phyloP scores from a whole-genome alignment of 495 filamentous ascomycete species.

The Penicillium coffeae region DNA sequence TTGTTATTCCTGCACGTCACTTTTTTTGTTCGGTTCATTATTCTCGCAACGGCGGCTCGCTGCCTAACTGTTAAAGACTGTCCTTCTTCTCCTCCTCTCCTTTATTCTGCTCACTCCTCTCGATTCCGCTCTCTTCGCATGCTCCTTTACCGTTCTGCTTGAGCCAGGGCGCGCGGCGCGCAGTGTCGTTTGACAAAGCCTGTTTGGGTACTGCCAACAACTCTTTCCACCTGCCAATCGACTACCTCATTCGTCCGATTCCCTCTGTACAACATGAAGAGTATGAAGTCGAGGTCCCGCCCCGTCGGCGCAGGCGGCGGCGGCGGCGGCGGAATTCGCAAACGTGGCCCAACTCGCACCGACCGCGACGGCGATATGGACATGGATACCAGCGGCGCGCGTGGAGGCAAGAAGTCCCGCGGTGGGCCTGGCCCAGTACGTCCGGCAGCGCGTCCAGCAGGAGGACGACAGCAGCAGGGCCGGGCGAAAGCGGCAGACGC shows the following conservation, averaged over 20 bases:
- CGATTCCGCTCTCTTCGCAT: background rate
- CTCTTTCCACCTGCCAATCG: background rate
- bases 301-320: conserved; percentile 45
- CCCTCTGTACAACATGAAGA: conserved; percentile 27
- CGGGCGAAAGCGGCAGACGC: conserved; percentile 29
- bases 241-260: background rate
- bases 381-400: conserved; percentile 57
- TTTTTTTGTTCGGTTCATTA: conserved; percentile 4
- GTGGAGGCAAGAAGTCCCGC: conserved; percentile 19
- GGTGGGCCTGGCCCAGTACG: conserved; percentile 23
- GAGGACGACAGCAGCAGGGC: conserved; percentile 7
- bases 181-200: background rate
- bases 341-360: conserved; percentile 54
- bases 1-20: conserved; percentile 5
- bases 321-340: conserved; percentile 70
- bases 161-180: conserved; percentile 1
- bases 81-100: background rate
- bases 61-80: background rate
- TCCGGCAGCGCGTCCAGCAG: background rate
- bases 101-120: background rate
- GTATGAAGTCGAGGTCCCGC: conserved; percentile 30
- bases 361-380: conserved; percentile 81
- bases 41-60: background rate
- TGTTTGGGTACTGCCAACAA: background rate
- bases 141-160: background rate